phyloP scores from a whole-genome alignment of 2,329 filamentous ascomycete species.

The Exutisphaerella laricina region DNA sequence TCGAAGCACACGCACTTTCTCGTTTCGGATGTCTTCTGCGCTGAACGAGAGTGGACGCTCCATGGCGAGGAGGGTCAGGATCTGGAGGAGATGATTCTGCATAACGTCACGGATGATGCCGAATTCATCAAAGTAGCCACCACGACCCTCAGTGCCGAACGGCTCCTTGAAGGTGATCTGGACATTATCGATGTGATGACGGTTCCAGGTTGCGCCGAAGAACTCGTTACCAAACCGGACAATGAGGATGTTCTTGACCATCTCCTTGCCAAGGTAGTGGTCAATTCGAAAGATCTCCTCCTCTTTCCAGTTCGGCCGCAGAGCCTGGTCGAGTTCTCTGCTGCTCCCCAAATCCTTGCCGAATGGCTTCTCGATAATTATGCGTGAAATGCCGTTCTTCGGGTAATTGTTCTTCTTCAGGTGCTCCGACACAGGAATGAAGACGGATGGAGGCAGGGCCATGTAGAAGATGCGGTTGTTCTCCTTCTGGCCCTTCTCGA shows the following conservation, averaged over 20 bases:
- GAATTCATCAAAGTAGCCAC: constrained; percentile 99
- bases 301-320: constrained; percentile 97
- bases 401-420: constrained; percentile 98
- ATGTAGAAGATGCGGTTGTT: constrained; percentile 97
- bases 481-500: constrained; percentile 77
- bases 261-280: constrained; percentile 99
- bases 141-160: constrained; percentile 94
- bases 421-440: constrained; percentile 95
- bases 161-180: constrained; percentile 99
- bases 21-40: constrained; percentile 94
- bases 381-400: constrained; percentile 78
- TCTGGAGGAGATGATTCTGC: constrained; percentile 98
- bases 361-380: constrained; percentile 99
- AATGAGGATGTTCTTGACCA: constrained; percentile 99
- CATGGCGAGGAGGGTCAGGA: constrained; percentile 94
- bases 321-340: constrained; percentile 85
- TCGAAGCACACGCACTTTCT: constrained; percentile 94
- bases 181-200: constrained; percentile 98
- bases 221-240: constrained; percentile 98
- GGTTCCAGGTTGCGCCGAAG: constrained; percentile 97
- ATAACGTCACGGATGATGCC: constrained; percentile 99
- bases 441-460: constrained; percentile 95
- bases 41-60: constrained; percentile 98
- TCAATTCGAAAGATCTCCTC: constrained; percentile 99
- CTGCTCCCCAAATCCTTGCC: constrained; percentile 95